A percentile compares a stretch with the other conserved stretches of the same genome.
These are phyloP conservation scores for Plasmodium knowlesi DNA, from an alignment of 169 alveolate genomes.

Conservation along the genomic window DNA sequence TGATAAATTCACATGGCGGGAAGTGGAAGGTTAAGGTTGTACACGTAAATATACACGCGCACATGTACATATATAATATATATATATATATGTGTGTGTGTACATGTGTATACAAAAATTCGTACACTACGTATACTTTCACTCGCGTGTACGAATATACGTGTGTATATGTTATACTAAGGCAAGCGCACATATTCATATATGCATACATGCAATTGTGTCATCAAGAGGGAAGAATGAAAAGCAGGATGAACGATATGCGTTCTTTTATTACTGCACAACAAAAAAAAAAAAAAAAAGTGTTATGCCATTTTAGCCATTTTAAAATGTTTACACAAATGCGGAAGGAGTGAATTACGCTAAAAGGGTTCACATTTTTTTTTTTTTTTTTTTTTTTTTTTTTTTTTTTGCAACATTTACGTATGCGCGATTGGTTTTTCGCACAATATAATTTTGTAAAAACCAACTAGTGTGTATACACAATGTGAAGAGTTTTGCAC, in stretches of 20 bases:
- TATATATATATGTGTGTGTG: neutral
- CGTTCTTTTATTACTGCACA: neutral
- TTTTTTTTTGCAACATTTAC: neutral
- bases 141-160: neutral
- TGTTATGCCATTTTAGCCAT: slow-evolving; percentile 5
- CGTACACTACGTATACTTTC: neutral
- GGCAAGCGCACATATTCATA: neutral
- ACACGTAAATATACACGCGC: neutral
- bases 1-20: neutral
- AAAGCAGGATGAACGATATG: neutral
- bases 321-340: neutral
- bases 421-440: neutral
- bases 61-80: neutral
- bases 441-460: neutral
- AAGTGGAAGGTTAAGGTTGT: neutral
- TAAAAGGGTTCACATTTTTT: neutral
- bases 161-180: neutral
- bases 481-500: neutral
- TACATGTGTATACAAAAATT: neutral
- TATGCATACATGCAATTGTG: neutral
- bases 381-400: neutral
- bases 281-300: neutral
- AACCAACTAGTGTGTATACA: neutral
- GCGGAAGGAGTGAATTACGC: neutral
- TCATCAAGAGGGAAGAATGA: neutral